Evolutionary conservation across 2,329 filamentous ascomycete species (phyloP), one percentile per base, ranked within the genome.

Genomic region (Aaosphaeria arxii): DNA sequence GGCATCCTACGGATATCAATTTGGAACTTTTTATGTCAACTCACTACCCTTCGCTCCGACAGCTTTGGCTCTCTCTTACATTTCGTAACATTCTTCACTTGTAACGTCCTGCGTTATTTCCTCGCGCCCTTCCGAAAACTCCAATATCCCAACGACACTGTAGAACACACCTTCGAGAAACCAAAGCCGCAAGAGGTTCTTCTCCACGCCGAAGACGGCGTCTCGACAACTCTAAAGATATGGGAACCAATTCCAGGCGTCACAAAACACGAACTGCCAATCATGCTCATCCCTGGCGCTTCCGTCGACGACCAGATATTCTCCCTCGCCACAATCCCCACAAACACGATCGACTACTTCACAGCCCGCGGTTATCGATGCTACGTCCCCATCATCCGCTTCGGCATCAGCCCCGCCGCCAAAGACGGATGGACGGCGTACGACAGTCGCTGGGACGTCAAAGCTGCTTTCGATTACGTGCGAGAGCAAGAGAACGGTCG

Each of bases 321-420:
- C 52, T 77, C 83, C 0, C 71, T 84, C 30, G 82, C 83, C 2
- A 86, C 83, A 2, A 83, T 86, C 46, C 74, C 76, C n/a, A 78
- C 77, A 53, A 85, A 86, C 61, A 75, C 81, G 1, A 76, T 86
- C 52, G 82, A 85, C 59, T 85, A 84, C 67, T 81, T 86, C 61
- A 80, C 75, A 3, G 71, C 76, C 1, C 78, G 77, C 1, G 84
- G 84, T 6, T 85, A 86, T 66, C 75, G 79, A 5, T 79, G 84
- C 13, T 85, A 80, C 55, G 67, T 83, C 4, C 67, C 76, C 0
- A 80, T 84, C 1, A 79, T 80, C 56, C 79, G 83, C 30, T 83
- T 85, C 54, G 80, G 81, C 30, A 73, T 75, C 53, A 62, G 79
- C 11, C 74, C 75, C 64, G 68, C 74, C 1, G 77, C 77, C 5